phyloP scores from a whole-genome alignment of 805 yeast species.

The Schwanniomyces pseudopolymorphus region DNA sequence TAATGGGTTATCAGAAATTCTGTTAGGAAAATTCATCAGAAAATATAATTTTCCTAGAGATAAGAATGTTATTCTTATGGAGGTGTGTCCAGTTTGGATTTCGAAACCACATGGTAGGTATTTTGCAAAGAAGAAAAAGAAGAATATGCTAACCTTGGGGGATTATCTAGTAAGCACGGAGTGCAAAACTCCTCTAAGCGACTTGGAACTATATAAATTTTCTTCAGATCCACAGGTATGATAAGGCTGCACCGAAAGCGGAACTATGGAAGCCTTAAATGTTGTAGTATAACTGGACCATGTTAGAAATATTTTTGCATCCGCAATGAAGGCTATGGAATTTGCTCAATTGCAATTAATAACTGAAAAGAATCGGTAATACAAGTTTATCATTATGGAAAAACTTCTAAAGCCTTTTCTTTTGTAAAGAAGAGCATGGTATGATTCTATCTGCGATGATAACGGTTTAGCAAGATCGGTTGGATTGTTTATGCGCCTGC shows the following conservation, averaged over 20 bases:
- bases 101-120: conserved; percentile 4
- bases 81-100: conserved; percentile 13
- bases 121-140: conserved; percentile 2
- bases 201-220: conserved; percentile 54
- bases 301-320: conserved; percentile 59
- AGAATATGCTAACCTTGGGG: conserved; percentile 31
- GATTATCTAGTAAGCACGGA: conserved; percentile 46
- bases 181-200: conserved; percentile 40
- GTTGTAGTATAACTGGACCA: conserved; percentile 47
- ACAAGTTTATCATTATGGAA: conserved; percentile 63
- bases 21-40: conserved; percentile 19
- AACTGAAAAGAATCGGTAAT: conserved; percentile 59
- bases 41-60: conserved; percentile 21
- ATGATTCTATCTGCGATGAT: conserved; percentile 49
- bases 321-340: conserved; percentile 56
- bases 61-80: conserved; percentile 18
- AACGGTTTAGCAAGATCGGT: conserved; percentile 49
- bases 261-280: conserved; percentile 56
- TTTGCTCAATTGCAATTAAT: conserved; percentile 53
- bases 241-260: conserved; percentile 48
- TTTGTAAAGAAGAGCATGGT: conserved; percentile 68
- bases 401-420: conserved; percentile 52
- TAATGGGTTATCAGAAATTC: conserved; percentile 18
- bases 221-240: conserved; percentile 57
- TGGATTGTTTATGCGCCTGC: conserved; percentile 64